These are phyloP conservation scores for Pontederia paniculata DNA, from an alignment of 176 grass and related monocot genomes.

Conservation along the genomic window DNA sequence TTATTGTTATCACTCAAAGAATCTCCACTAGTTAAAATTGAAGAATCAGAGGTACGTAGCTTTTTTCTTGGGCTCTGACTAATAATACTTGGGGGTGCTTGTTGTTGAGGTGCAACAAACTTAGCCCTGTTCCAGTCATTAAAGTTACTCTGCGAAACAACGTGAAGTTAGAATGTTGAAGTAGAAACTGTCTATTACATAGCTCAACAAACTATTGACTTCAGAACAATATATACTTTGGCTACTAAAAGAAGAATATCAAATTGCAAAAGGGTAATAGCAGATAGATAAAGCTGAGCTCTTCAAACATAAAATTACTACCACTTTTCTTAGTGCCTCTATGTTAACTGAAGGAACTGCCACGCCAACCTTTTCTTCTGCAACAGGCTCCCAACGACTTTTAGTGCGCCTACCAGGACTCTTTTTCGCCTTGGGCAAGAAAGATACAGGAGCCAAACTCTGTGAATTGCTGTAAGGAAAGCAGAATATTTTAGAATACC, in stretches of 20 bases:
- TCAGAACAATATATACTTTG: neutral
- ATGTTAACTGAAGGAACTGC: slow-evolving; percentile 37
- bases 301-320: no score
- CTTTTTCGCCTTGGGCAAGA: slow-evolving; percentile 24
- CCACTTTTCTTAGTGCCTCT: slow-evolving; percentile 19
- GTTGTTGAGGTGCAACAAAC: slow-evolving; percentile 32
- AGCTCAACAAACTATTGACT: neutral
- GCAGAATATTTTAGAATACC: slow-evolving; percentile 10
- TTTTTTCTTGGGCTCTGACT: slow-evolving; percentile 42
- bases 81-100: slow-evolving; percentile 36
- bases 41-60: slow-evolving; percentile 32
- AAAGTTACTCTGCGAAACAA: slow-evolving; percentile 2
- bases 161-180: slow-evolving; percentile 17
- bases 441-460: slow-evolving; percentile 33
- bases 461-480: slow-evolving; percentile 30
- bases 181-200: neutral
- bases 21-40: slow-evolving; percentile 38
- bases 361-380: slow-evolving; percentile 39
- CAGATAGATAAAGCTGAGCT: no score
- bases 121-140: slow-evolving; percentile 38
- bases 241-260: no score
- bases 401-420: slow-evolving; percentile 46
- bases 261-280: no score
- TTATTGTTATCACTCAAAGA: slow-evolving; percentile 83
- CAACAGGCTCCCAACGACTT: slow-evolving; percentile 90